Evolutionary conservation across 129 eudicot genomes (phyloP).

Genomic region (Scalesia atractyloides): DNA sequence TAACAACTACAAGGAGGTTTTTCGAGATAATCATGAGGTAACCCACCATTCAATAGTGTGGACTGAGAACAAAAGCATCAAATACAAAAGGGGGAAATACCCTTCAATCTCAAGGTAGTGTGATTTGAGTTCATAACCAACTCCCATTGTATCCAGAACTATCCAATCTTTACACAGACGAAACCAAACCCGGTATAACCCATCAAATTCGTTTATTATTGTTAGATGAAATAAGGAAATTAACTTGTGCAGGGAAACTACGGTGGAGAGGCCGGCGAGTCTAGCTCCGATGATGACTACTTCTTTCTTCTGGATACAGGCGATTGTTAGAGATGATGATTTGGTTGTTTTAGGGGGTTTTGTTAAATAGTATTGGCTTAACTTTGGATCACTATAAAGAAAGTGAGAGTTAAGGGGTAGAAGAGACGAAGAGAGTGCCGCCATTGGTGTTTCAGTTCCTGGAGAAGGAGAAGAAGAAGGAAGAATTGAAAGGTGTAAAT

Average conservation of each 20-base stretch:
- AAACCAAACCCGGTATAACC: conserved; percentile 16
- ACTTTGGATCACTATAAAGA: conserved; percentile 1
- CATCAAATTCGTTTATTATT: too few relatives aligned
- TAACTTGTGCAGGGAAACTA: conserved; percentile 80
- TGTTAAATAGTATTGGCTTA: background rate
- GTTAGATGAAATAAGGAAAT: background rate
- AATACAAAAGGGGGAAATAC: conserved; percentile 31
- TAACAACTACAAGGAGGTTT: too few relatives aligned
- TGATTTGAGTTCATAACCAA: conserved; percentile 66
- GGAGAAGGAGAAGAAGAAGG: too few relatives aligned
- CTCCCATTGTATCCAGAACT: conserved; percentile 82
- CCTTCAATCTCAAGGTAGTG: conserved; percentile 91
- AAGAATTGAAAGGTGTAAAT: too few relatives aligned
- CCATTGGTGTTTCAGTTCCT: too few relatives aligned
- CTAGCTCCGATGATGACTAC: conserved; percentile 89
- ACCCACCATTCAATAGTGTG: too few relatives aligned
- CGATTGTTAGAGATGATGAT: conserved; percentile 27
- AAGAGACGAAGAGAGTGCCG: too few relatives aligned
- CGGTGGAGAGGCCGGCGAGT: conserved; percentile 87
- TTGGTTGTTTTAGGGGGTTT: conserved; percentile 25
- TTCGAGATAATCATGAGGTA: too few relatives aligned
- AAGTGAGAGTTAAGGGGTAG: background rate
- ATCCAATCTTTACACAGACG: conserved; percentile 70
- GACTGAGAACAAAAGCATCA: too few relatives aligned
- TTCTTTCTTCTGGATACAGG: conserved; percentile 47